Evolutionary conservation across 345 rosid genomes (phyloP).

Genomic region (Eucalyptus sp.): DNA sequence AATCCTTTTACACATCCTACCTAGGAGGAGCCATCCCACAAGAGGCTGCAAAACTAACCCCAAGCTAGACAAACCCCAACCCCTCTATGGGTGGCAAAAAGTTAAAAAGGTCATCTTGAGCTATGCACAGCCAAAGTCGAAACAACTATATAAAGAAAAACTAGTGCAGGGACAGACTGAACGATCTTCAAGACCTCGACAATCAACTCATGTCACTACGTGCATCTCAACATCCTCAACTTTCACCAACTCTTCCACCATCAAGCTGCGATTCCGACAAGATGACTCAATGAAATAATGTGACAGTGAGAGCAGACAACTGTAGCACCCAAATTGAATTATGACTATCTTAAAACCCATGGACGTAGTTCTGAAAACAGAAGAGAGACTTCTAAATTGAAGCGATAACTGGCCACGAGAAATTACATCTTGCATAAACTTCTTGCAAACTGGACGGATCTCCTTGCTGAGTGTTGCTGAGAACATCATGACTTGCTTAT

Average conservation of each 20-base stretch:
- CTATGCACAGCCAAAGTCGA: not conserved
- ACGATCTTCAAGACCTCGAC: not conserved
- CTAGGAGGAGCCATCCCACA: not conserved
- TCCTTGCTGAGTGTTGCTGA: constrained; percentile 99
- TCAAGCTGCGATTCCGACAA: not conserved
- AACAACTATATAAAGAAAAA: not conserved
- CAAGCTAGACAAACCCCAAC: not conserved
- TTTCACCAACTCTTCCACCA: not conserved
- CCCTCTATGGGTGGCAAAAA: not conserved
- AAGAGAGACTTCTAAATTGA: not conserved
- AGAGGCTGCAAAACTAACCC: not conserved
- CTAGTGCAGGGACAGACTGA: not conserved
- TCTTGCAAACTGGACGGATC: constrained; percentile 99
- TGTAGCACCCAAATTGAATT: not conserved
- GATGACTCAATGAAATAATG: not conserved
- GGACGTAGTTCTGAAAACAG: not conserved
- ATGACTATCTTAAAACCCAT: not conserved
- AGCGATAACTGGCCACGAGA: constrained; percentile 26
- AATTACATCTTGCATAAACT: constrained; percentile 99
- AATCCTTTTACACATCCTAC: not conserved
- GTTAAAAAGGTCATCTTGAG: not conserved
- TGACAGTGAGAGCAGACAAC: not conserved
- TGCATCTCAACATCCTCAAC: not conserved
- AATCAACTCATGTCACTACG: not conserved
- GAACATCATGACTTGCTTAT: constrained; percentile 99